These are phyloP conservation scores for Suhomyces sp. DNA, from an alignment of 805 yeast genomes.

Conservation along the genomic window DNA sequence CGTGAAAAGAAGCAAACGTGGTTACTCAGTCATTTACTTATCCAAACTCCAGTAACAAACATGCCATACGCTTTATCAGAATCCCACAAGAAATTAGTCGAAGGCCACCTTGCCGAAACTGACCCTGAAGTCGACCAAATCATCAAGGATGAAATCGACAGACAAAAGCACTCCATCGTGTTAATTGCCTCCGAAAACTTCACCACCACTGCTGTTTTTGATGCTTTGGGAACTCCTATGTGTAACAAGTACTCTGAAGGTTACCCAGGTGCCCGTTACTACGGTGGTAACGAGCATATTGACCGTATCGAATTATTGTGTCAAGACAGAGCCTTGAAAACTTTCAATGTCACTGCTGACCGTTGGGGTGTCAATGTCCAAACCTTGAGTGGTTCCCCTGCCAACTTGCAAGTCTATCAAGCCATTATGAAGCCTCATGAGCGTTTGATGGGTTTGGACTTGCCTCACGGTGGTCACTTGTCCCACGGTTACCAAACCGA, in stretches of 20 bases:
- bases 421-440: slow-evolving; percentile 88
- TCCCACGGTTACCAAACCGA: slow-evolving; percentile 96
- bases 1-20: not conserved
- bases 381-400: slow-evolving; percentile 94
- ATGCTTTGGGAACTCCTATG: slow-evolving; percentile 92
- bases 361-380: slow-evolving; percentile 98
- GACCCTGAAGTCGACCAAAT: slow-evolving; percentile 87
- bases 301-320: slow-evolving; percentile 88
- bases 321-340: slow-evolving; percentile 86
- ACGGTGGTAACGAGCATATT: slow-evolving; percentile 95
- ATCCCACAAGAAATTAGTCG: slow-evolving; percentile 51
- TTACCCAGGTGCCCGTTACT: slow-evolving; percentile 96
- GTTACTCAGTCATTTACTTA: not conserved
- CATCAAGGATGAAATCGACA: slow-evolving; percentile 67
- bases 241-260: slow-evolving; percentile 98
- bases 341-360: slow-evolving; percentile 70
- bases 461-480: slow-evolving; percentile 98
- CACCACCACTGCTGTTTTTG: slow-evolving; percentile 93
- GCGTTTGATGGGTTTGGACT: slow-evolving; percentile 93
- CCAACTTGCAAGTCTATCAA: slow-evolving; percentile 88
- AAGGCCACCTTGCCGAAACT: slow-evolving; percentile 60
- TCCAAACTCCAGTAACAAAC: slow-evolving; percentile 2
- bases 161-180: slow-evolving; percentile 91
- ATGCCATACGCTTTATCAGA: slow-evolving; percentile 49
- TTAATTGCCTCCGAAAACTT: slow-evolving; percentile 95